Evolutionary conservation across 164 flowering plant genomes (phyloP).

Genomic region (Umbellularia californica): DNA sequence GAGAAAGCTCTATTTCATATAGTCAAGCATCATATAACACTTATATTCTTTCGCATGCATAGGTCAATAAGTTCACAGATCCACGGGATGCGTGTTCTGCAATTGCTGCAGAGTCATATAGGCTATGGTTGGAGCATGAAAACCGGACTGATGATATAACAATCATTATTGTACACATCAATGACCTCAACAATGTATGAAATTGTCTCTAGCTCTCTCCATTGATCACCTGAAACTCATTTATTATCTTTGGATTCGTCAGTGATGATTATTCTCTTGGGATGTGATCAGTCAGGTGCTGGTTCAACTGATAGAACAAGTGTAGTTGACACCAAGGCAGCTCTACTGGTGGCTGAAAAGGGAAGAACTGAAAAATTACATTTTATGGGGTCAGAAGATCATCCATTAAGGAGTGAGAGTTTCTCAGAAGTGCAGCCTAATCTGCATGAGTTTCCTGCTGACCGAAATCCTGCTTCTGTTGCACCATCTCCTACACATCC

Average conservation of each 20-base stretch:
- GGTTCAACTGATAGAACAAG: conserved; percentile 15
- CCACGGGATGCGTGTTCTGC: conserved; percentile 93
- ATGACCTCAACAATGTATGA: conserved; percentile 59
- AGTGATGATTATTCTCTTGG: conserved; percentile 8
- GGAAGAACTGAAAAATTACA: conserved; percentile 3
- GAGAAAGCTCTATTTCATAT: no score
- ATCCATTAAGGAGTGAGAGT: conserved; percentile 24
- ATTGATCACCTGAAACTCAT: background rate
- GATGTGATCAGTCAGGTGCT: conserved; percentile 22
- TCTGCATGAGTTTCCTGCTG: conserved; percentile 22
- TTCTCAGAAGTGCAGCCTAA: conserved; percentile 25
- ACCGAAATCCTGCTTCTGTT: conserved; percentile 32
- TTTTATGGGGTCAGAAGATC: conserved; percentile 24
- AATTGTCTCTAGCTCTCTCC: background rate
- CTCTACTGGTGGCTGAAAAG: conserved; percentile 11
- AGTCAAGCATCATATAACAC: background rate
- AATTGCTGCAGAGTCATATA: conserved; percentile 86
- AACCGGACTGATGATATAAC: conserved; percentile 96
- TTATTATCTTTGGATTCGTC: background rate
- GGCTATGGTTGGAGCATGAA: conserved; percentile 90
- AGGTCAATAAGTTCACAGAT: conserved; percentile 73
- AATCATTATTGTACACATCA: conserved; percentile 80
- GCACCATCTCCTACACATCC: conserved; percentile 34
- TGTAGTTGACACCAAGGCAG: conserved; percentile 12
- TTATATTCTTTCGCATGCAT: conserved; percentile 6